Percentiles rank a stretch among this genome's conserved stretches.
phyloP scores from a whole-genome alignment of 1,139 yeast species.

The Pneumocystis wakefieldiae region DNA sequence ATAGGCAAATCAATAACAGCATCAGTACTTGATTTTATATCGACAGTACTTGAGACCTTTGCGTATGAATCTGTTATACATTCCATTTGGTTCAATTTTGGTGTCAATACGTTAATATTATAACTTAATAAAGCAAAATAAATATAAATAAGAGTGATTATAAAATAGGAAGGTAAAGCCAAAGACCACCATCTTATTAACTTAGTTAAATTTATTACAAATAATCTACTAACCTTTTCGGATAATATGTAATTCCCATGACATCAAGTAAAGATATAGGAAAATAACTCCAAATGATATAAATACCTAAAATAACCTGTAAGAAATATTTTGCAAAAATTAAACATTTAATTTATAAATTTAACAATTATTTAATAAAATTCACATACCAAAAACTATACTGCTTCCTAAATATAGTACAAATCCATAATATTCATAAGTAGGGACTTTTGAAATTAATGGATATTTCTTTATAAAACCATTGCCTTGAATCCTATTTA shows the following conservation, averaged over 20 bases:
- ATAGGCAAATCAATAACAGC: constrained; percentile 79
- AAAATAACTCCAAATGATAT: constrained; percentile 54
- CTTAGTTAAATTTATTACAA: not conserved
- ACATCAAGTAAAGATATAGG: constrained; percentile 42
- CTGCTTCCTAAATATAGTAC: constrained; percentile 10
- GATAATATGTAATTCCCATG: constrained; percentile 55
- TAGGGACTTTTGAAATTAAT: constrained; percentile 7
- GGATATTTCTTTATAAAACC: not conserved
- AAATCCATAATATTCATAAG: constrained; percentile 13
- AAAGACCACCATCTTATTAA: constrained; percentile 54
- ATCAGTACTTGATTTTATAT: constrained; percentile 44
- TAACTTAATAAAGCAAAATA: constrained; percentile 58
- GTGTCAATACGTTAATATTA: constrained; percentile 59
- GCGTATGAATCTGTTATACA: constrained; percentile 58
- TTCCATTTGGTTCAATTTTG: constrained; percentile 41
- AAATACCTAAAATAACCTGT: constrained; percentile 23
- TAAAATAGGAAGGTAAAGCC: constrained; percentile 53
- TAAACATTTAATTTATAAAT: not conserved
- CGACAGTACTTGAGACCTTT: constrained; percentile 23
- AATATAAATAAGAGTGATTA: constrained; percentile 54
- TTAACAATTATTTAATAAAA: not conserved
- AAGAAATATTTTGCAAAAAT: not conserved
- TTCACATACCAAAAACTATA: constrained; percentile 3
- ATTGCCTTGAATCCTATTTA: not conserved
- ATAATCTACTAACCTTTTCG: constrained; percentile 33